phyloP scores from a whole-genome alignment of 1,139 yeast species.

The Casaregolazyma suthepensis region DNA sequence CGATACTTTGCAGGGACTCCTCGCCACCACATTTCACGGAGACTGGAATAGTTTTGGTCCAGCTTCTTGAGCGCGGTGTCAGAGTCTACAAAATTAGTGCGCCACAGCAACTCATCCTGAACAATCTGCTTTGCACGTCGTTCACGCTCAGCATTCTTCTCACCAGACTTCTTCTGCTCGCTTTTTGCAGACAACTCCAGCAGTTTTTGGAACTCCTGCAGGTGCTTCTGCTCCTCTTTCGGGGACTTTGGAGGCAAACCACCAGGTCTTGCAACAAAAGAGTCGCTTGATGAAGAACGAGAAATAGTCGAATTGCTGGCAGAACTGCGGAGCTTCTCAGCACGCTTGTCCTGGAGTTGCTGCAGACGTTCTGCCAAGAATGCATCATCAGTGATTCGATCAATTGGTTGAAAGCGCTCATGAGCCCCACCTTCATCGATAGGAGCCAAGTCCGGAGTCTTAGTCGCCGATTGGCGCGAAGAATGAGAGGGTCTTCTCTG shows the following conservation, averaged over 20 bases:
- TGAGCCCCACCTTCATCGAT: slow-evolving; percentile 25
- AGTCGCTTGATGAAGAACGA: slow-evolving; percentile 1
- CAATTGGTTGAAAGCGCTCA: slow-evolving; percentile 18
- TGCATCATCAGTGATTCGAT: slow-evolving; percentile 40
- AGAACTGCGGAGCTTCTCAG: not conserved
- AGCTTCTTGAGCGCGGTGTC: slow-evolving; percentile 32
- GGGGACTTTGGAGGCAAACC: slow-evolving; percentile 62
- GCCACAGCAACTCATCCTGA: slow-evolving; percentile 41
- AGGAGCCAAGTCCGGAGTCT: slow-evolving; percentile 14
- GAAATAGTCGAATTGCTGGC: not conserved
- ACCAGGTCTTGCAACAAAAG: slow-evolving; percentile 47
- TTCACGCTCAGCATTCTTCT: slow-evolving; percentile 23
- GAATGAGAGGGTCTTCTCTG: slow-evolving; percentile 9
- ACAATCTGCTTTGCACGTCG: slow-evolving; percentile 27
- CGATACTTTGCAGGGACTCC: slow-evolving; percentile 52
- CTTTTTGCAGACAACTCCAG: slow-evolving; percentile 40
- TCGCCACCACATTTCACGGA: slow-evolving; percentile 61
- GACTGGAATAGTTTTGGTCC: slow-evolving; percentile 30
- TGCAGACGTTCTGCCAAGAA: not conserved
- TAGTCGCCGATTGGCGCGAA: slow-evolving; percentile 12
- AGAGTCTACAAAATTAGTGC: slow-evolving; percentile 31
- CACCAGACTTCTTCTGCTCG: slow-evolving; percentile 28
- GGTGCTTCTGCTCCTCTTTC: slow-evolving; percentile 50
- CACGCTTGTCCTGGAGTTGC: not conserved
- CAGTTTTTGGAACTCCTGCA: slow-evolving; percentile 47